A percentile compares a stretch with the other conserved stretches of the same genome.
These are phyloP conservation scores for Glycine soja DNA, from an alignment of 306 rosid genomes.

Conservation along the genomic window DNA sequence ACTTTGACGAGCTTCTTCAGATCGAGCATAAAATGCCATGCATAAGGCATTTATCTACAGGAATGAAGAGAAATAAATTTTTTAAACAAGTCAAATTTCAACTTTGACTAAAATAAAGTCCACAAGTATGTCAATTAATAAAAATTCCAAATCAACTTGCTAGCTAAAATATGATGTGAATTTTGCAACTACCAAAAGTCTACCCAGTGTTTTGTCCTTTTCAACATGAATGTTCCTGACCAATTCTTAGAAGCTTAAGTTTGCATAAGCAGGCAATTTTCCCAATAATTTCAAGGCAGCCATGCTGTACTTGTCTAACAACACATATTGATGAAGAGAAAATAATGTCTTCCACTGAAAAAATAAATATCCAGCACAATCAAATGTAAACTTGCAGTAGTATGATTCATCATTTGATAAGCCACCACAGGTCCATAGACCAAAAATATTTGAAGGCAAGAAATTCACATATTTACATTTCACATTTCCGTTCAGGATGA, in stretches of 20 bases:
- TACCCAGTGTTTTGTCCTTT: slow-evolving; percentile 31
- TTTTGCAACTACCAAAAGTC: slow-evolving; percentile 38
- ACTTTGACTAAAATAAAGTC: slow-evolving; percentile 5
- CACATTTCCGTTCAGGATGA: slow-evolving; percentile 3
- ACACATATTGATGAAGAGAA: slow-evolving; percentile 24
- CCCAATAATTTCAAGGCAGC: slow-evolving; percentile 16
- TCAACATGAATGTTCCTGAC: slow-evolving; percentile 27
- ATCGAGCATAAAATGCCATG: slow-evolving; percentile 94
- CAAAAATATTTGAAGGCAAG: slow-evolving; percentile 3
- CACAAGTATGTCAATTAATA: slow-evolving; percentile 6
- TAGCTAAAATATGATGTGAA: slow-evolving; percentile 29
- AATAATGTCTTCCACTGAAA: slow-evolving; percentile 16
- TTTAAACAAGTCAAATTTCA: slow-evolving; percentile 44
- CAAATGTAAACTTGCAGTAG: slow-evolving; percentile 7
- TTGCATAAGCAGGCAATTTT: slow-evolving; percentile 31
- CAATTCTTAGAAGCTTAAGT: slow-evolving; percentile 33
- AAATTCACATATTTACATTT: slow-evolving; percentile 19
- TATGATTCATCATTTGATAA: slow-evolving; percentile 28
- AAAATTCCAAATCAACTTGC: slow-evolving; percentile 36
- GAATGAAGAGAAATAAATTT: slow-evolving; percentile 42
- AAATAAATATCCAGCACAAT: slow-evolving; percentile 31
- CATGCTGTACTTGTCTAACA: slow-evolving; percentile 9
- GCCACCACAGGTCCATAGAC: slow-evolving; percentile 24
- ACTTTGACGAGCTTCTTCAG: slow-evolving; percentile 92
- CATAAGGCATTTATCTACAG: slow-evolving; percentile 91